Conservation (phyloP, 768 basidiomycete genomes). For the Peribolospora baueri region DNA sequence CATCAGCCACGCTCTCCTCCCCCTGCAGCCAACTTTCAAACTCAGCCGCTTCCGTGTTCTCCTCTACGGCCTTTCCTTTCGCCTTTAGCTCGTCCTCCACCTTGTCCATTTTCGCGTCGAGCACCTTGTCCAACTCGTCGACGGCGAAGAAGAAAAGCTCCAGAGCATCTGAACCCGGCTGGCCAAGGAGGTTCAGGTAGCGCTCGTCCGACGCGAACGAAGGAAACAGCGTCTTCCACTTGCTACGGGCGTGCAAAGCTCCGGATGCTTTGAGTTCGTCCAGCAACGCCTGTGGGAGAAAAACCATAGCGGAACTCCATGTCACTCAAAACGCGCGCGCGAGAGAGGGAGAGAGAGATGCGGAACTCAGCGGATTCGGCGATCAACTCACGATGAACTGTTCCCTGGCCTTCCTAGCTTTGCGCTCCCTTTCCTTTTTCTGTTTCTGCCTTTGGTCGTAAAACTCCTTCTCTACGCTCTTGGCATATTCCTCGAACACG, state of each 20-base stretch:
- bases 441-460: conserved; percentile 59
- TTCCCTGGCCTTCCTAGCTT: conserved; percentile 72
- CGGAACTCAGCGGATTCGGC: neutral
- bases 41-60: conserved; percentile 16
- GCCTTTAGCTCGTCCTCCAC: conserved; percentile 24
- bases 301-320: neutral
- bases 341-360: neutral
- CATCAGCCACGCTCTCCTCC: conserved; percentile 28
- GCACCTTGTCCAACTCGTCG: conserved; percentile 60
- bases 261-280: conserved; percentile 39
- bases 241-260: conserved; percentile 51
- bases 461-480: conserved; percentile 68
- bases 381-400: conserved; percentile 44
- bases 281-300: conserved; percentile 34
- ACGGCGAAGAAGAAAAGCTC: conserved; percentile 91
- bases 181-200: conserved; percentile 73
- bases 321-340: neutral
- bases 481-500: conserved; percentile 82
- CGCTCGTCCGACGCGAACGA: conserved; percentile 48
- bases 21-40: conserved; percentile 30
- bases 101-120: conserved; percentile 50
- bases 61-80: conserved; percentile 10
- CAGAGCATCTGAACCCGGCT: conserved; percentile 77
- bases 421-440: conserved; percentile 59
- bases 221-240: conserved; percentile 78